phyloP scores from a whole-genome alignment of 1,284 basidiomycete species.

The Coniferiporia sulphurascens region DNA sequence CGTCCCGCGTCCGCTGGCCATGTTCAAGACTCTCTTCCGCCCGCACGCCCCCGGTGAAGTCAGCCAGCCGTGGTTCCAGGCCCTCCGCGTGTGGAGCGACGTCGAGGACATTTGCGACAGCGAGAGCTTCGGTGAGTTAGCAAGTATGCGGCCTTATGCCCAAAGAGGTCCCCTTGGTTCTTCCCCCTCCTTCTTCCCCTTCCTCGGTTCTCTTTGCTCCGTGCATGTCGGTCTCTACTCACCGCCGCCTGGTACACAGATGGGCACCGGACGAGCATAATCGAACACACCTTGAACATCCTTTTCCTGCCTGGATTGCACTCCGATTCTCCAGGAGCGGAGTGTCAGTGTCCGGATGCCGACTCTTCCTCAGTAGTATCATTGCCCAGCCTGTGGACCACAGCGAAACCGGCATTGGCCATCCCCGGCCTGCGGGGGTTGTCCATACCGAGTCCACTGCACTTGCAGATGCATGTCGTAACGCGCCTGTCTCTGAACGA shows the following conservation, averaged over 20 bases:
- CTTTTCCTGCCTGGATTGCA: slow-evolving; percentile 36
- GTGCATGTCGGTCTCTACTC: slow-evolving; percentile 7
- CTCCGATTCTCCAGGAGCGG: slow-evolving; percentile 18
- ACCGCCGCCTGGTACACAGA: slow-evolving; percentile 36
- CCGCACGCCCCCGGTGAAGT: slow-evolving; percentile 33
- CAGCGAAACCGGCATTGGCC: slow-evolving; percentile 30
- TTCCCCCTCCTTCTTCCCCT: neutral
- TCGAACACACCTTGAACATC: slow-evolving; percentile 53
- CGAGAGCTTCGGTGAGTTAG: slow-evolving; percentile 67
- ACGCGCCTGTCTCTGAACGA: slow-evolving; percentile 72
- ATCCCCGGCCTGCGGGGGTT: slow-evolving; percentile 47
- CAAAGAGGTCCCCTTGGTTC: neutral
- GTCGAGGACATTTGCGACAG: slow-evolving; percentile 67
- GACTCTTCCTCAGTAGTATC: slow-evolving; percentile 23
- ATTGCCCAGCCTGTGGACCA: slow-evolving; percentile 16
- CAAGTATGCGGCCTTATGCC: neutral
- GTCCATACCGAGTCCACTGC: slow-evolving; percentile 61
- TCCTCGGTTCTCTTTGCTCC: neutral
- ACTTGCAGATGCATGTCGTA: slow-evolving; percentile 60
- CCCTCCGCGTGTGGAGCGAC: slow-evolving; percentile 64
- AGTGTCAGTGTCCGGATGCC: slow-evolving; percentile 29
- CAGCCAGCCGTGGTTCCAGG: slow-evolving; percentile 47
- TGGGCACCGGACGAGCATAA: slow-evolving; percentile 61
- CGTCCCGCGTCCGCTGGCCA: slow-evolving; percentile 57
- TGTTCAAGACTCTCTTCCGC: slow-evolving; percentile 52